A percentile compares a stretch with the other conserved stretches of the same genome.
Evolutionary conservation across 305 asterid species (phyloP).

Genomic region (Solanum aculeatissimum): DNA sequence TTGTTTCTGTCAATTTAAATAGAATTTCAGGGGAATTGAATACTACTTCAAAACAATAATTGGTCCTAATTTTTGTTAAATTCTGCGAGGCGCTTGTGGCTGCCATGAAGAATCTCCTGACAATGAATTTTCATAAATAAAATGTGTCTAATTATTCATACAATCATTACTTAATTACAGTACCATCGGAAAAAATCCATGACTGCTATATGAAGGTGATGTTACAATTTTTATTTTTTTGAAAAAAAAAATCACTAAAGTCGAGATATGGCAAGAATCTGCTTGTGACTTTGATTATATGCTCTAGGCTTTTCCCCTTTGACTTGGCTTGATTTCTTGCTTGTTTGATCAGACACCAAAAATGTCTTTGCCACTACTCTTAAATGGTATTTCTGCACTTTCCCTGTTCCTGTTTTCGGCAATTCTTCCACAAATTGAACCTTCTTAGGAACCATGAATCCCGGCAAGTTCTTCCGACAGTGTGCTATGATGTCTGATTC

Average conservation of each 20-base stretch:
- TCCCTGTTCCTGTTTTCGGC: constrained; percentile 1
- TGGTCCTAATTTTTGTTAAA: too few species aligned
- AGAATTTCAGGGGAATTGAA: too few species aligned
- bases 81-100: not conserved
- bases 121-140: not conserved
- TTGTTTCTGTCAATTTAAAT: too few species aligned
- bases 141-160: not conserved
- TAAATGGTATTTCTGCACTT: not conserved
- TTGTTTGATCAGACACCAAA: not conserved
- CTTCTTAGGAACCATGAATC: not conserved
- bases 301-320: not conserved
- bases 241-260: not conserved
- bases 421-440: not conserved
- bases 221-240: not conserved
- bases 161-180: not conserved
- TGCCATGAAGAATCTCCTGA: not conserved
- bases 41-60: too few species aligned
- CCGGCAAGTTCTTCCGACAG: not conserved
- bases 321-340: not conserved
- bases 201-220: not conserved
- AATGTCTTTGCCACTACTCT: not conserved
- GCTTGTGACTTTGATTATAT: not conserved
- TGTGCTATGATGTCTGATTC: not conserved
- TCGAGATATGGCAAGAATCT: not conserved
- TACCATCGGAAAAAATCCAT: not conserved